phyloP scores from a whole-genome alignment of 352 stramenopile species.

The Phytophthora multivora region DNA sequence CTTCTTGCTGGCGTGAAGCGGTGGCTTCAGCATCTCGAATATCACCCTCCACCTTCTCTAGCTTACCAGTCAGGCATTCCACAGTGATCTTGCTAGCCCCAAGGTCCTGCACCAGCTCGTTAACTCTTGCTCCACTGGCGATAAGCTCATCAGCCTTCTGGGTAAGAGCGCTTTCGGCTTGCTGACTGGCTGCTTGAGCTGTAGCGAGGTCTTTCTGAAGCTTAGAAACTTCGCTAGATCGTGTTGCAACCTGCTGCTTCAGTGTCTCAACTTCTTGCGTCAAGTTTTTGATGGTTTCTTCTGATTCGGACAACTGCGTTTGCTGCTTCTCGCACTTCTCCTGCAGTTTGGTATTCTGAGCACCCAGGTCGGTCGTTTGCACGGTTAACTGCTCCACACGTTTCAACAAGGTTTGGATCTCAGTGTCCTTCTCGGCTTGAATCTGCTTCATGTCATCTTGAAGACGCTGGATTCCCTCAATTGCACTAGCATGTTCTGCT shows the following conservation, averaged over 20 bases:
- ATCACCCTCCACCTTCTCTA: slow-evolving; percentile 20
- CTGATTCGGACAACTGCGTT: slow-evolving; percentile 17
- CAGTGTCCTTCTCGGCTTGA: slow-evolving; percentile 24
- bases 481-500: slow-evolving; percentile 5
- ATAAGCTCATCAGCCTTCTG: slow-evolving; percentile 21
- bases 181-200: slow-evolving; percentile 20
- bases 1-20: slow-evolving; percentile 12
- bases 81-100: slow-evolving; percentile 9
- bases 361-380: slow-evolving; percentile 14
- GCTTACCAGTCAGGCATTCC: slow-evolving; percentile 18
- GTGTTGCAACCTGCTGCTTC: slow-evolving; percentile 20
- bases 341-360: slow-evolving; percentile 24
- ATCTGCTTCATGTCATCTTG: slow-evolving; percentile 15
- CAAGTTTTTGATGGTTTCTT: slow-evolving; percentile 27
- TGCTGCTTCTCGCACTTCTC: slow-evolving; percentile 25
- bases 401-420: slow-evolving; percentile 27
- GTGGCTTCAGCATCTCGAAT: slow-evolving; percentile 29
- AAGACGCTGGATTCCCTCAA: slow-evolving; percentile 25
- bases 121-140: slow-evolving; percentile 16
- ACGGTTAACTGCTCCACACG: slow-evolving; percentile 11
- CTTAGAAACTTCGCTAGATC: slow-evolving; percentile 14
- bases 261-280: slow-evolving; percentile 20
- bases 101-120: slow-evolving; percentile 28
- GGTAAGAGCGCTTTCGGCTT: slow-evolving; percentile 12
- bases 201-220: slow-evolving; percentile 29